Evolutionary conservation across 495 filamentous ascomycete species (phyloP).

Genomic region (Aspergillus haitiensis): DNA sequence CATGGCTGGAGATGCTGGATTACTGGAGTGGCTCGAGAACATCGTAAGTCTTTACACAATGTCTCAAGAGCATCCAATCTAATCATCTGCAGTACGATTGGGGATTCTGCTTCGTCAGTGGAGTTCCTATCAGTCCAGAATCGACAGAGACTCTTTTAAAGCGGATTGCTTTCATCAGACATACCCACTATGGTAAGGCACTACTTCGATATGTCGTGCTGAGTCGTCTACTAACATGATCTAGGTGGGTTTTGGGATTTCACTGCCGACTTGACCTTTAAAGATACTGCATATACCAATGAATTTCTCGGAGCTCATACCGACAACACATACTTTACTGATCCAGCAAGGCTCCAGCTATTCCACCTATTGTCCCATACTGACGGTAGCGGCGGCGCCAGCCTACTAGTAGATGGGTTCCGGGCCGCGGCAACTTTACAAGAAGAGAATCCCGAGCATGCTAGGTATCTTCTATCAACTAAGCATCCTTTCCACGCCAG

Average conservation of each 20-base stretch:
- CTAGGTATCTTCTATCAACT: slow-evolving; percentile 48
- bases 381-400: slow-evolving; percentile 64
- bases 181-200: slow-evolving; percentile 78
- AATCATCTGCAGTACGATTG: slow-evolving; percentile 45
- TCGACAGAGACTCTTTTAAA: slow-evolving; percentile 70
- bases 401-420: slow-evolving; percentile 82
- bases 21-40: slow-evolving; percentile 56
- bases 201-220: background rate
- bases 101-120: slow-evolving; percentile 72
- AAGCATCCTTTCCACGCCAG: slow-evolving; percentile 73
- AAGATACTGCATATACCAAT: slow-evolving; percentile 92
- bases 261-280: slow-evolving; percentile 78
- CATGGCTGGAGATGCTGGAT: slow-evolving; percentile 55
- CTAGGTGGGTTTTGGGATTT: slow-evolving; percentile 90
- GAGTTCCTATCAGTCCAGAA: slow-evolving; percentile 64
- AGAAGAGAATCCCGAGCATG: slow-evolving; percentile 48
- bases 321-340: slow-evolving; percentile 91
- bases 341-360: slow-evolving; percentile 83
- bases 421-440: slow-evolving; percentile 59
- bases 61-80: background rate
- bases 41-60: slow-evolving; percentile 49
- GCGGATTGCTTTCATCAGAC: slow-evolving; percentile 76
- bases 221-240: background rate
- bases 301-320: slow-evolving; percentile 77
- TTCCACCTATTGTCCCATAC: slow-evolving; percentile 85